A percentile compares a stretch with the other conserved stretches of the same genome.
Conservation (phyloP, 257 asterid species). For the Cynanchum wilfordii region DNA sequence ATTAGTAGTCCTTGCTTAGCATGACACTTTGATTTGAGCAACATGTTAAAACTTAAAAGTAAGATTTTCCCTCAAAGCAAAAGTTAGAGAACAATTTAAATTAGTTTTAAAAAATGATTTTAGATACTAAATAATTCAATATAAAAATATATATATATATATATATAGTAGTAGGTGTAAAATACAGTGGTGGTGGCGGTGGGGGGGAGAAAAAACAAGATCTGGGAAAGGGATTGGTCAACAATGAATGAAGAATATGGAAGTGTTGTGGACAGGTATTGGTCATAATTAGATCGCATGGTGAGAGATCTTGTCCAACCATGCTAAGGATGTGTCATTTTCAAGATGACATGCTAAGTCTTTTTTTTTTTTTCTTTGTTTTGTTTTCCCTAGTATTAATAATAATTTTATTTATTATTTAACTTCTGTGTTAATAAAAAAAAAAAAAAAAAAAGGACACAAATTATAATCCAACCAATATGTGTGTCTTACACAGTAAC, state of each 20-base stretch:
- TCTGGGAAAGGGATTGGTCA: conserved; percentile 17
- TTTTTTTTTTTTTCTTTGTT: too few species aligned
- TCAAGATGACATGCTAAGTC: conserved; percentile 13
- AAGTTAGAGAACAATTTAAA: too few species aligned
- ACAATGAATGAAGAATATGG: background rate
- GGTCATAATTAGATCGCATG: conserved; percentile 19
- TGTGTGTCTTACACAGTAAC: conserved; percentile 79
- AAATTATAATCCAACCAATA: background rate
- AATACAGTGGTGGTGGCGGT: background rate
- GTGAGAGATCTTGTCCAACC: conserved; percentile 30
- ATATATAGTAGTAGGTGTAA: conserved; percentile 9
- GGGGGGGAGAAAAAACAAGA: background rate
- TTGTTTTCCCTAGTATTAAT: background rate
- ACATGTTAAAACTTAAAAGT: too few species aligned
- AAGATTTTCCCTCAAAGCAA: too few species aligned
- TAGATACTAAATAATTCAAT: too few species aligned
- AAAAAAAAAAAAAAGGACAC: conserved; percentile 8
- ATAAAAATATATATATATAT: too few species aligned
- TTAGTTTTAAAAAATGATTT: too few species aligned
- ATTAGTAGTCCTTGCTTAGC: too few species aligned
- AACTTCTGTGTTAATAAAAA: background rate
- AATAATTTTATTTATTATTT: background rate
- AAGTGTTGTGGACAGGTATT: conserved; percentile 16
- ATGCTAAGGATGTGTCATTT: conserved; percentile 30
- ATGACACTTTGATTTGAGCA: too few species aligned